Evolutionary conservation across 2,329 filamentous ascomycete genomes (phyloP), one percentile per base, ranked within the genome.

Genomic region (Acrocalymma vagum): DNA sequence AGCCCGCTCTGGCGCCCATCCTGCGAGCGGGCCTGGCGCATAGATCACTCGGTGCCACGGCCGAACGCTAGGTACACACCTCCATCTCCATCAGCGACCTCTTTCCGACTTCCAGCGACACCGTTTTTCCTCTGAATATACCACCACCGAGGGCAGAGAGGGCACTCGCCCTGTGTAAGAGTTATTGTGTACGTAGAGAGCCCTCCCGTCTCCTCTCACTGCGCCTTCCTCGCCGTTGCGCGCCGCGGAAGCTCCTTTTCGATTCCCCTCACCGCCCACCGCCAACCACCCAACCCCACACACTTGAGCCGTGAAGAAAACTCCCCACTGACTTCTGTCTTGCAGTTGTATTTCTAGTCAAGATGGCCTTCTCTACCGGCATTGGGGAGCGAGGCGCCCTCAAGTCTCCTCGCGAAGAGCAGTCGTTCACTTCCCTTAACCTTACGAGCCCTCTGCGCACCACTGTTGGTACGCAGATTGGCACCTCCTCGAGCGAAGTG

Each of bases 371-470:
- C 72, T 81, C 81, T 55, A 78, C 80, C 64, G 78, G 79, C 63
- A 72, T 82, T 65, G 82, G 75, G 65, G 82, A 83, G 62, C 78
- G 81, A 67, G 88, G 90, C 81, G 88, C 93, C 73, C 91, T 72
- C 85, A 88, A 72, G 36, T 88, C 88, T 58, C 83, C 89, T 40
- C 83, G 85, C 60, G 87, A 86, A 73, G 90, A 95, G 63, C 75
- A 83, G 61, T 77, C 85, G 53, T 88, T 91, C 75, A 83, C 86
- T 65, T 83, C 84, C 55, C 83, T 90, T 71, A 84, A 86, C 62
- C 45, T 56, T 38, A 45, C 53, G 6, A 86, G 88, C 62, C 85
- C 72, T 63, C 82, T 84, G 58, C 85, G 88, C 51, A 71, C 72
- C 68, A n/a, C n/a, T n/a, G 87, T 87, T 70, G 80, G 82, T 64